Conservation (phyloP, 495 filamentous ascomycete genomes). For the Neurospora pannonica region DNA sequence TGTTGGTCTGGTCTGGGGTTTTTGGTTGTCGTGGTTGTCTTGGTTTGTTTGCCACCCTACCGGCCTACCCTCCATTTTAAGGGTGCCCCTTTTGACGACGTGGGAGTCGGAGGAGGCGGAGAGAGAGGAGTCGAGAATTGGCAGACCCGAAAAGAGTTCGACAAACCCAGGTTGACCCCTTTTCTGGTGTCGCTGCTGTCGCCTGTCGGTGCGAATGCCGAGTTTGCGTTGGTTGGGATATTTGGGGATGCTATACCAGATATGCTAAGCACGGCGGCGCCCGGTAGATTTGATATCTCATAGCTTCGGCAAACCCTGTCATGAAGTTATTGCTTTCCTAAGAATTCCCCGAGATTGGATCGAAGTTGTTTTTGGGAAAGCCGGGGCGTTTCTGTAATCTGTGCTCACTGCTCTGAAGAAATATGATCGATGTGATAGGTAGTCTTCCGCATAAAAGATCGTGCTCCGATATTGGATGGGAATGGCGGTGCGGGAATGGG, state of each 20-base stretch:
- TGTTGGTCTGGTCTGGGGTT: not conserved
- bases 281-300: not conserved
- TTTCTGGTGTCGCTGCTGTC: not conserved
- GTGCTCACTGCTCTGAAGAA: not conserved
- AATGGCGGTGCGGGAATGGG: not conserved
- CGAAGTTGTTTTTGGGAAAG: not conserved
- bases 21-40: not conserved
- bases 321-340: not conserved
- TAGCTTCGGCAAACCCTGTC: not conserved
- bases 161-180: not conserved
- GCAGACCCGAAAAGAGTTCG: not conserved
- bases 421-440: not conserved
- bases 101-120: not conserved
- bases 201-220: not conserved
- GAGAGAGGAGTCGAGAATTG: not conserved
- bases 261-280: not conserved
- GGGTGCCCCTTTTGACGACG: not conserved
- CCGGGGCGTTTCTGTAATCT: not conserved
- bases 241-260: not conserved
- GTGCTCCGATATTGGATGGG: not conserved
- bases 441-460: not conserved
- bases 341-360: not conserved
- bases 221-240: not conserved
- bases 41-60: not conserved
- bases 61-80: not conserved